Conservation (phyloP, 1,139 yeast genomes). For the Lodderomyces margitis region DNA sequence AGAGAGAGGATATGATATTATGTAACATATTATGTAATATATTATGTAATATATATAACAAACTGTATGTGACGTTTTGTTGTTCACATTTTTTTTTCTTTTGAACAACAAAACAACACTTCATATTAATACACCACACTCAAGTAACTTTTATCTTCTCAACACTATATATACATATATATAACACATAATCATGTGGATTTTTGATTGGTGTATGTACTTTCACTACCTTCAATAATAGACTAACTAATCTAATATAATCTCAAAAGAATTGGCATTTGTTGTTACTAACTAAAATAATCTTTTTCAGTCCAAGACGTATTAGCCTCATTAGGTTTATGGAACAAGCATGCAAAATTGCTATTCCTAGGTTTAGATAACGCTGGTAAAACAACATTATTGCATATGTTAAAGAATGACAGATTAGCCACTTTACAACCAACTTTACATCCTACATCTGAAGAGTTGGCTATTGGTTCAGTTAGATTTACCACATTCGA, state of each 20-base stretch:
- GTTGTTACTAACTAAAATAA: background rate
- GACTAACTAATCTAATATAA: slow-evolving; percentile 24
- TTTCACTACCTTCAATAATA: background rate
- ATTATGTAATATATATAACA: no score
- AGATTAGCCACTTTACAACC: slow-evolving; percentile 97
- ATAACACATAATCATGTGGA: slow-evolving; percentile 31
- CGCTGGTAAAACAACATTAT: slow-evolving; percentile 96
- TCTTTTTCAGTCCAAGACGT: slow-evolving; percentile 71
- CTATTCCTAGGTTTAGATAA: slow-evolving; percentile 95
- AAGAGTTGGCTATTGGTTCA: slow-evolving; percentile 94
- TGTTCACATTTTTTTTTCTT: background rate
- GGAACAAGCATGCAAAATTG: slow-evolving; percentile 97
- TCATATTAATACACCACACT: no score
- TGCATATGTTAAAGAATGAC: slow-evolving; percentile 97
- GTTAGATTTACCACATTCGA: slow-evolving; percentile 97
- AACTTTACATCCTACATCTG: slow-evolving; percentile 97
- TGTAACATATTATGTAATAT: no score
- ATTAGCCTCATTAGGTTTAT: slow-evolving; percentile 87
- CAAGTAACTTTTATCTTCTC: no score
- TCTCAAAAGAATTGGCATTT: slow-evolving; percentile 84
- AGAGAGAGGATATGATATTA: no score
- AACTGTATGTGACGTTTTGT: slow-evolving; percentile 1
- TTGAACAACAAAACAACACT: slow-evolving; percentile 3
- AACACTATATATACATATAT: no score
- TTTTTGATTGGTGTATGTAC: slow-evolving; percentile 46